Percentiles rank a stretch among this genome's conserved stretches.
Conservation (phyloP, 1,139 yeast genomes). For the Spencermartinsiella ligniputridi region DNA sequence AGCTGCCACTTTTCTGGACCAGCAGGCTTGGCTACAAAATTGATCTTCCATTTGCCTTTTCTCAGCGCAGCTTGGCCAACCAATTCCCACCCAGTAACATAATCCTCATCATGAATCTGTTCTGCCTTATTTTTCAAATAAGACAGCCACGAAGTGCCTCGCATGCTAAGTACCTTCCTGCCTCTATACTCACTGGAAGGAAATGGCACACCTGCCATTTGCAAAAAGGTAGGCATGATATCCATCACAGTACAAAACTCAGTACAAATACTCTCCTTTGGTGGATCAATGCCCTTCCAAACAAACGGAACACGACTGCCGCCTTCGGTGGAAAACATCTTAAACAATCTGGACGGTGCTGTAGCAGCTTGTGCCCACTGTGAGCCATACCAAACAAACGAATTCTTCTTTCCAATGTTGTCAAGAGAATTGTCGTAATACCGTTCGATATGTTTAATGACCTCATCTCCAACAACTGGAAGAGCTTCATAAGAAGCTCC, state of each 20-base stretch:
- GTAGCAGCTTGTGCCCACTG: slow-evolving; percentile 67
- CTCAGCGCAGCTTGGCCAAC: slow-evolving; percentile 54
- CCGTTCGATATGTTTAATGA: slow-evolving; percentile 31
- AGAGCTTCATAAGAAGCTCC: slow-evolving; percentile 54
- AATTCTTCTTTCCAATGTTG: slow-evolving; percentile 46
- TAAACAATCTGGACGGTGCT: slow-evolving; percentile 50
- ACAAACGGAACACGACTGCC: slow-evolving; percentile 54
- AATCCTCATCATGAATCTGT: slow-evolving; percentile 26
- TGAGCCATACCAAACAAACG: slow-evolving; percentile 51
- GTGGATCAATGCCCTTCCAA: slow-evolving; percentile 10
- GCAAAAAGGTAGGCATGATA: slow-evolving; percentile 49
- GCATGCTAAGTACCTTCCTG: slow-evolving; percentile 40
- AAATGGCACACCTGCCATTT: slow-evolving; percentile 43
- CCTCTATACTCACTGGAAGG: slow-evolving; percentile 38
- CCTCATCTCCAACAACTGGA: slow-evolving; percentile 38
- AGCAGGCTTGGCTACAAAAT: slow-evolving; percentile 46
- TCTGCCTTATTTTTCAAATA: slow-evolving; percentile 22
- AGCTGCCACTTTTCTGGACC: slow-evolving; percentile 52
- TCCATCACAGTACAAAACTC: slow-evolving; percentile 55
- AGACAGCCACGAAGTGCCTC: slow-evolving; percentile 36
- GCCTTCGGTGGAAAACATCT: slow-evolving; percentile 51
- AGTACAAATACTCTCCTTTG: slow-evolving; percentile 32
- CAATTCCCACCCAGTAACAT: slow-evolving; percentile 56
- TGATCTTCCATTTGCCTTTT: slow-evolving; percentile 47
- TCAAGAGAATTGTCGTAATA: slow-evolving; percentile 43